Evolutionary conservation across 176 grass and related monocot species (phyloP).

Genomic region (Cenchrus purpureus): DNA sequence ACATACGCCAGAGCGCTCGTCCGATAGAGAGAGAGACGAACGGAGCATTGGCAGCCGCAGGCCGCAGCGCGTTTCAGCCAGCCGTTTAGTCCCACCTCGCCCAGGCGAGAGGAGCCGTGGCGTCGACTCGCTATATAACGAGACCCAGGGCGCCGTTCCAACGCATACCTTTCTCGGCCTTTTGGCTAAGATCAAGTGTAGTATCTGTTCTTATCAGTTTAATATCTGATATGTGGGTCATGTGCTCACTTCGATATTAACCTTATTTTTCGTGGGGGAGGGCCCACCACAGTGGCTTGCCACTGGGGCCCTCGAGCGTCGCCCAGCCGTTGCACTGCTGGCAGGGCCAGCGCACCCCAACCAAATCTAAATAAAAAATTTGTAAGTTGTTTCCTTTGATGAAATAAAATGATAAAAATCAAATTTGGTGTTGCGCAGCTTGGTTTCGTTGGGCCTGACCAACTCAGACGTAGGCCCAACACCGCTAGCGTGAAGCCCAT

Average conservation of each 20-base stretch:
- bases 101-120: background rate
- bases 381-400: too few species aligned
- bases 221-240: slow-evolving; percentile 70
- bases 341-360: slow-evolving; percentile 35
- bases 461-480: too few species aligned
- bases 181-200: slow-evolving; percentile 86
- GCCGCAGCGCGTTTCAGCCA: background rate
- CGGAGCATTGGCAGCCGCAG: background rate
- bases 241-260: slow-evolving; percentile 57
- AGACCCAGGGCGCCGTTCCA: background rate
- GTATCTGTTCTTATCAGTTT: slow-evolving; percentile 88
- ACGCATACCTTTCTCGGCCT: slow-evolving; percentile 73
- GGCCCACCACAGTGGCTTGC: slow-evolving; percentile 2
- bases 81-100: background rate
- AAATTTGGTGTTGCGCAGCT: too few species aligned
- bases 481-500: too few species aligned
- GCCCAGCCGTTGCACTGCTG: slow-evolving; percentile 34
- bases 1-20: background rate
- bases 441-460: too few species aligned
- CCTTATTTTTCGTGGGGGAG: slow-evolving; percentile 55
- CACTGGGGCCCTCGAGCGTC: slow-evolving; percentile 18
- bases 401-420: too few species aligned
- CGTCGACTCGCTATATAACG: background rate
- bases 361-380: background rate
- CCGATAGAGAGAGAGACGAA: background rate